Base-by-base conservation (phyloP, 768 basidiomycete species). In the Boletus sp. region DNA sequence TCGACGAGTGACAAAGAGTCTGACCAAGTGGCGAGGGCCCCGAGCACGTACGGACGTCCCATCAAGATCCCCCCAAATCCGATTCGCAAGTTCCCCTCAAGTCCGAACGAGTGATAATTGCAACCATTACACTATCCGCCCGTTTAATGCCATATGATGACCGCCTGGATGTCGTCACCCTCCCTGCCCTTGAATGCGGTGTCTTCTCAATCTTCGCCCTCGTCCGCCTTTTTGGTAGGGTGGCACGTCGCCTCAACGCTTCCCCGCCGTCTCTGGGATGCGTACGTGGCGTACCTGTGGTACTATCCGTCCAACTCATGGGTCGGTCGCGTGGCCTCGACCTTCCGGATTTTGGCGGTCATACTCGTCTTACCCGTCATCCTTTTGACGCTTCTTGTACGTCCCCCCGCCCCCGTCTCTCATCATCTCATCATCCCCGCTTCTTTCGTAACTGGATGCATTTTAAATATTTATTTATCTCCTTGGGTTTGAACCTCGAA, bases 301-400 rank as follows among this genome's bases (percentile, higher is more conserved):
- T 70, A 79, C 61, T 89, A 88, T 62, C 66, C 80, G 43, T 75
- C 80, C 3, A 73, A 76, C 38, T 90, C 90, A 4, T 86, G 82
- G 83, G 84, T 91, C 45, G 80, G 77, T 38, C 80, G 77, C 55
- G 75, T 80, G 34, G 87, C 89, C 17, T 84, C 79, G 38, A 74
- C 74, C 7, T 86, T 79, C 61, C 85, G 88, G 51, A 67, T 89
- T 44, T 76, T 90, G 56, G 85, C 89, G 23, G 69, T 77, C 54
- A 21, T 87, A 34, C 61, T 74, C 53, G 64, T 79, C 54, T 50
- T 75, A 17, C 79, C 79, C 4, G 72, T 88, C 48, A 64, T 85
- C 51, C 70, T 85, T 47, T 72, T 91, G 40, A 86, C 84, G 4
- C 74, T 89, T 57, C 70, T 91, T 52, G 89, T 89, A 73, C 54